Evolutionary conservation across 495 filamentous ascomycete genomes (phyloP), one percentile per base, ranked within the genome.

Genomic region (Aspergillus biplanus): DNA sequence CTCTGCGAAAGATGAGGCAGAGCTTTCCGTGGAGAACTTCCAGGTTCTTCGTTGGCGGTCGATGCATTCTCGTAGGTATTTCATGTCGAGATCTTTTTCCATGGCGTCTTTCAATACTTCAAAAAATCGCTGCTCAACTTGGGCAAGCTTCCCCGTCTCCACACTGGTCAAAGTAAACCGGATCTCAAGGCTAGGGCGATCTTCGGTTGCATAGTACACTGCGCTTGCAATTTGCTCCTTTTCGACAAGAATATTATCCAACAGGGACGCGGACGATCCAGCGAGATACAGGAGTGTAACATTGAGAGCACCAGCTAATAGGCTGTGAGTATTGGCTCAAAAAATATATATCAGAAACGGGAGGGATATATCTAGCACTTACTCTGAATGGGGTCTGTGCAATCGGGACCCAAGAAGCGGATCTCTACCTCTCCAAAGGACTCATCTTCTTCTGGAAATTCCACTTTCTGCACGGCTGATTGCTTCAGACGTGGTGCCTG

Each of bases 361-460:
- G 11, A 44, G 47, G 39, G n/a, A n/a, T n/a, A n/a, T 52, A 35
- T 33, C 37, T 6, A 61, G 48, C 34, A 76, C 84, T 67, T 65
- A 87, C 84, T 78, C 63, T 75, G 73, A 64, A 80, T 77, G 15
- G 75, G 66, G 69, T 97, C 87, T 62, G 80, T 87, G 73, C 88
- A 90, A 61, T 87, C 81, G 0, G 95, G 96, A 39, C 95, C 95
- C 58, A 98, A 84, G 73, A 95, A 95, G 7, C 82, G 89, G 47
- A 97, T 83, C 55, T 89, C 71, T 48, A 98, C 85, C 69, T 98
- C 93, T 42, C 95, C 95, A 57, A 83, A 89, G 1, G 91, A 92
- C 66, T 99, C 95, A 65, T 99, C 95, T 69, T 97, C 93, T 74
- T 99, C 96, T 0, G 95, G 96, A 67, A 99, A 99, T 61, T 96